Conservation (phyloP, 176 grass and related monocot species). For the Urochloa ruziziensis region DNA sequence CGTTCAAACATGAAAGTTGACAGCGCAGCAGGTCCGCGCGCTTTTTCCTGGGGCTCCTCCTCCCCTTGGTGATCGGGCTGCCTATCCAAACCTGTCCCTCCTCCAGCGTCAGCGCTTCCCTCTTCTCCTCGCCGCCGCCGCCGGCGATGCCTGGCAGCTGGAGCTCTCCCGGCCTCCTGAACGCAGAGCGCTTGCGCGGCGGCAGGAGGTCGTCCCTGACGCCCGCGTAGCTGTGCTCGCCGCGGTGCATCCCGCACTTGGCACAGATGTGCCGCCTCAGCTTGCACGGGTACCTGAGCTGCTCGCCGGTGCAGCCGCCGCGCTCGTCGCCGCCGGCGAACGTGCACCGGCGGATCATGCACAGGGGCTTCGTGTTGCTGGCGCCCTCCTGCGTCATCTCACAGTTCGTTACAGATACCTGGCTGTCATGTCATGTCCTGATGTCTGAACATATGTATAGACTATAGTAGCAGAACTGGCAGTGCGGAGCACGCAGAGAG, state of each 20-base stretch:
- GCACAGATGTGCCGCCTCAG: conserved; percentile 16
- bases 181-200: conserved; percentile 21
- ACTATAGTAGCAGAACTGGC: background rate
- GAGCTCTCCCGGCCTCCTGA: background rate
- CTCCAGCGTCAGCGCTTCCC: background rate
- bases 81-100: background rate
- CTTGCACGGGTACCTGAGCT: conserved; percentile 10
- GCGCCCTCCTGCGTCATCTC: background rate
- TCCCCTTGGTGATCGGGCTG: background rate
- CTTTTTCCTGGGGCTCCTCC: conserved; percentile 5
- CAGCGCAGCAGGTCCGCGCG: background rate
- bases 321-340: background rate
- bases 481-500: background rate
- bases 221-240: background rate
- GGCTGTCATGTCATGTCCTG: background rate
- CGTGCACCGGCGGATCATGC: background rate
- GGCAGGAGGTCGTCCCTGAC: conserved; percentile 27
- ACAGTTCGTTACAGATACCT: background rate
- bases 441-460: background rate
- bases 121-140: background rate
- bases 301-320: background rate
- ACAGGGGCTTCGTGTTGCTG: background rate
- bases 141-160: background rate
- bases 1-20: background rate
- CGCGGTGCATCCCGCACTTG: background rate